phyloP scores from a whole-genome alignment of 139 green algal genomes.

The Micractinium conductrix region DNA sequence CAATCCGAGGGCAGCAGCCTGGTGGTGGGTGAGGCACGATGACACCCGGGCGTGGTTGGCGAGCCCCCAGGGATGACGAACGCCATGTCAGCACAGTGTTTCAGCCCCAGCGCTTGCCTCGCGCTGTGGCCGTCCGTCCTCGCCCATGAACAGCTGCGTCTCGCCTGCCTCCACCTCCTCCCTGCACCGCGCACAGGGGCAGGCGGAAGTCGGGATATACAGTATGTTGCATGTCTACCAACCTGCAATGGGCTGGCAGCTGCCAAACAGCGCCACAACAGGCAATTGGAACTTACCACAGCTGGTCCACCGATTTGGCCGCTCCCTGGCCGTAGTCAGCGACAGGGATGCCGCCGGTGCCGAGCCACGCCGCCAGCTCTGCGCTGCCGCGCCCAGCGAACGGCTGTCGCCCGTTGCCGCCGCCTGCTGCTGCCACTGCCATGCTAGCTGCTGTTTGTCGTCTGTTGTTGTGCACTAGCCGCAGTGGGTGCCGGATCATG shows the following conservation, averaged over 20 bases:
- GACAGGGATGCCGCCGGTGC: not conserved
- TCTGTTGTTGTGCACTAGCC: too few relatives aligned
- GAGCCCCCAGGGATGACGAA: too few relatives aligned
- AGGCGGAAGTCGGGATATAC: too few relatives aligned
- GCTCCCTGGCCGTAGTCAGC: not conserved
- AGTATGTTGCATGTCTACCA: not conserved
- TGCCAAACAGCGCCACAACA: too few relatives aligned
- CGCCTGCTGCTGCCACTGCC: not conserved
- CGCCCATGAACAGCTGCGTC: constrained; percentile 8
- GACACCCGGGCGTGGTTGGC: too few relatives aligned
- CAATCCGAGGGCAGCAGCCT: too few relatives aligned
- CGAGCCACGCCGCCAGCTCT: constrained; percentile 1
- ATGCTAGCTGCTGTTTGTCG: not conserved
- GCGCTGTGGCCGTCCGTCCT: not conserved
- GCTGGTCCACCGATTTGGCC: constrained; percentile 13
- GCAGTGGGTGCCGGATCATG: not conserved
- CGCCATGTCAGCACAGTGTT: too few relatives aligned
- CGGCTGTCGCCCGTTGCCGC: not conserved
- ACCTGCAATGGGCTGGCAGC: too few relatives aligned
- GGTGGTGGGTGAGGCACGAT: too few relatives aligned
- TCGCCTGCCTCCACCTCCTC: constrained; percentile 36
- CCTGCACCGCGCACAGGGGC: not conserved
- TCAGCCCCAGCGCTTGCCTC: not conserved
- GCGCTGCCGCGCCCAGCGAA: not conserved
- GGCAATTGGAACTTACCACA: constrained; percentile 7